phyloP scores from a whole-genome alignment of 148 eudicot species.

The Vaccinium vitisidaea region DNA sequence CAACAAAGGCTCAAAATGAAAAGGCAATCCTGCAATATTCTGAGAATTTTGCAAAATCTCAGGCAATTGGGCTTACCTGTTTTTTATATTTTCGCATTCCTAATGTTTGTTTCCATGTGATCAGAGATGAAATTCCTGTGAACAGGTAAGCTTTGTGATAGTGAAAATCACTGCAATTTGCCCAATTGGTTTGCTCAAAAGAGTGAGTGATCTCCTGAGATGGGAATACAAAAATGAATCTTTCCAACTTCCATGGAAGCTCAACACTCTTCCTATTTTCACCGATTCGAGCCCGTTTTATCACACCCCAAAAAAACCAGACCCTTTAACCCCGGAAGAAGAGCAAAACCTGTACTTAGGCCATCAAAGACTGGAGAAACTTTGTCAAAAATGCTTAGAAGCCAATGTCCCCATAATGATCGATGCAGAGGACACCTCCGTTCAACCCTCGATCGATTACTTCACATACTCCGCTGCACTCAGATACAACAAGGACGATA shows the following conservation, averaged over 20 bases:
- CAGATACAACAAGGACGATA: slow-evolving; percentile 37
- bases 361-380: slow-evolving; percentile 42
- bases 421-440: slow-evolving; percentile 78
- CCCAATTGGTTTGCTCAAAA: slow-evolving; percentile 44
- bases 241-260: slow-evolving; percentile 79
- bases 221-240: slow-evolving; percentile 69
- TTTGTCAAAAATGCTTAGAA: slow-evolving; percentile 50
- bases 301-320: slow-evolving; percentile 61
- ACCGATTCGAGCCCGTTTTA: slow-evolving; percentile 71
- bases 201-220: slow-evolving; percentile 68
- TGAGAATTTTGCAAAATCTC: too few relatives aligned
- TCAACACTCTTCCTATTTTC: slow-evolving; percentile 57
- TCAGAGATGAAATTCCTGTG: slow-evolving; percentile 25
- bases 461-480: slow-evolving; percentile 68
- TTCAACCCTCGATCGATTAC: slow-evolving; percentile 43
- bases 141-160: slow-evolving; percentile 75
- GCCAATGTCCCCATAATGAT: slow-evolving; percentile 56
- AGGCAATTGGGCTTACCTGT: too few relatives aligned
- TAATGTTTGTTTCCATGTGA: background rate
- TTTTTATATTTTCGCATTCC: background rate
- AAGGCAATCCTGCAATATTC: too few relatives aligned
- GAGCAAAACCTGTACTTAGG: slow-evolving; percentile 57
- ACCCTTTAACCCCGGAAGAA: slow-evolving; percentile 61
- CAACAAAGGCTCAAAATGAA: too few relatives aligned
- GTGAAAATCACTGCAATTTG: slow-evolving; percentile 85